phyloP scores from a whole-genome alignment of 768 basidiomycete genomes.

The Amanita polypyramis region DNA sequence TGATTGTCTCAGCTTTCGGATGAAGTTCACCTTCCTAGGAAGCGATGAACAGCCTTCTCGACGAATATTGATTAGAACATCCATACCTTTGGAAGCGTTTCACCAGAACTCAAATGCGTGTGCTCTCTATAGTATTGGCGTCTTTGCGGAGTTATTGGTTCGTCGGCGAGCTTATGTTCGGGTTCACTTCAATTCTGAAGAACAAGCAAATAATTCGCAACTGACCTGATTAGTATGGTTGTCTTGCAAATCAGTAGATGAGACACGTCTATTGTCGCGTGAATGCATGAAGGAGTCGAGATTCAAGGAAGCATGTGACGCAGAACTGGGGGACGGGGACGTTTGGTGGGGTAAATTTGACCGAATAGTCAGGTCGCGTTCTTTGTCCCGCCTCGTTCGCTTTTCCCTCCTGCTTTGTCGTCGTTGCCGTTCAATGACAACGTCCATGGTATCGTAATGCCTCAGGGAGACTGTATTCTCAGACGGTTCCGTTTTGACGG shows the following conservation, averaged over 20 bases:
- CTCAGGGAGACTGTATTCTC: slow-evolving; percentile 41
- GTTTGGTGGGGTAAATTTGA: slow-evolving; percentile 24
- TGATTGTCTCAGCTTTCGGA: slow-evolving; percentile 34
- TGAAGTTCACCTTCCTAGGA: slow-evolving; percentile 12
- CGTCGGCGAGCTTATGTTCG: slow-evolving; percentile 11
- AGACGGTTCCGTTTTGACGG: slow-evolving; percentile 52
- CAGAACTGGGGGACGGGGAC: slow-evolving; percentile 43
- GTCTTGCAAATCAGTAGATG: slow-evolving; percentile 19
- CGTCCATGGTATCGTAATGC: slow-evolving; percentile 66
- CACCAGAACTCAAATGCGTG: slow-evolving; percentile 23
- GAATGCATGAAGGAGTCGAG: slow-evolving; percentile 39
- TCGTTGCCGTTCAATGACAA: slow-evolving; percentile 66
- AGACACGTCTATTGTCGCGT: slow-evolving; percentile 42
- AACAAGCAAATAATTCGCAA: slow-evolving; percentile 18
- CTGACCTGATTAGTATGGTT: slow-evolving; percentile 29
- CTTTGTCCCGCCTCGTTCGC: slow-evolving; percentile 35
- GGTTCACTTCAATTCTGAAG: slow-evolving; percentile 6
- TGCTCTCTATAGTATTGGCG: slow-evolving; percentile 54
- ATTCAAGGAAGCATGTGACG: slow-evolving; percentile 34
- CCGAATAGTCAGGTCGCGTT: slow-evolving; percentile 30
- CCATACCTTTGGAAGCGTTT: slow-evolving; percentile 20
- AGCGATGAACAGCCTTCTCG: slow-evolving; percentile 11
- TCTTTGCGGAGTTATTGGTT: slow-evolving; percentile 48
- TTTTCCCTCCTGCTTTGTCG: slow-evolving; percentile 45
- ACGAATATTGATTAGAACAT: slow-evolving; percentile 8